Evolutionary conservation across 1,284 basidiomycete species (phyloP).

Genomic region (Ganoderma leucocontextum): DNA sequence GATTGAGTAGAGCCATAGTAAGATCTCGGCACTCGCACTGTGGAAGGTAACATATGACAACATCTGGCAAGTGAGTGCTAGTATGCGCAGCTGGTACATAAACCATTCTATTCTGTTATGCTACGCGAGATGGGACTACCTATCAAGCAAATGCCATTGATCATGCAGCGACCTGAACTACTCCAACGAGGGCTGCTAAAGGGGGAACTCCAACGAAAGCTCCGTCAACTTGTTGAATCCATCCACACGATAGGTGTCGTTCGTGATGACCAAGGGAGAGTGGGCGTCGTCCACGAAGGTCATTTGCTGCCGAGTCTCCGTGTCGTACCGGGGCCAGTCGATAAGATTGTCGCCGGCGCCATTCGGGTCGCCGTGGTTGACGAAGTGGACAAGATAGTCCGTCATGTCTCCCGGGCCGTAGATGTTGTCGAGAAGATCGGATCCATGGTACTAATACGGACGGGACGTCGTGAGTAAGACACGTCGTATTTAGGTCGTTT

Average conservation of each 20-base stretch:
- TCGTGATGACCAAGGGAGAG: conserved; percentile 33
- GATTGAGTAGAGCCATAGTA: too few species aligned
- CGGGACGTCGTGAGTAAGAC: conserved; percentile 16
- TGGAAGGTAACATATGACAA: too few species aligned
- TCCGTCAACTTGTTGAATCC: conserved; percentile 10
- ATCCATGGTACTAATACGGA: conserved; percentile 14
- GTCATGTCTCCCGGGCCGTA: conserved; percentile 23
- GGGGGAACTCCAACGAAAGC: conserved; percentile 12
- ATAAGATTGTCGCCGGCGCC: conserved; percentile 7
- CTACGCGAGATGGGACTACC: not conserved
- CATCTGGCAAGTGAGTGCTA: too few species aligned
- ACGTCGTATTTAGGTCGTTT: conserved; percentile 3
- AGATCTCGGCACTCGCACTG: too few species aligned
- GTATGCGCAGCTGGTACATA: too few species aligned
- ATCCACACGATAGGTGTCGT: conserved; percentile 40
- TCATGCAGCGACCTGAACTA: not conserved
- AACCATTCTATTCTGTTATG: not conserved
- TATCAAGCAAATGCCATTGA: not conserved
- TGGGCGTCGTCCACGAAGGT: conserved; percentile 30
- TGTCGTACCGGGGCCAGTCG: conserved; percentile 19
- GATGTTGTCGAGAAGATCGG: conserved; percentile 19
- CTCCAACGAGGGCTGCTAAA: not conserved
- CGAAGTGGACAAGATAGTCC: conserved; percentile 27
- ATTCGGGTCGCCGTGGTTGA: conserved; percentile 26
- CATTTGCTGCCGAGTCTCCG: conserved; percentile 22